These are phyloP conservation scores for Rhodotorula sp. DNA, from an alignment of 1,284 basidiomycete genomes.

Conservation along the genomic window DNA sequence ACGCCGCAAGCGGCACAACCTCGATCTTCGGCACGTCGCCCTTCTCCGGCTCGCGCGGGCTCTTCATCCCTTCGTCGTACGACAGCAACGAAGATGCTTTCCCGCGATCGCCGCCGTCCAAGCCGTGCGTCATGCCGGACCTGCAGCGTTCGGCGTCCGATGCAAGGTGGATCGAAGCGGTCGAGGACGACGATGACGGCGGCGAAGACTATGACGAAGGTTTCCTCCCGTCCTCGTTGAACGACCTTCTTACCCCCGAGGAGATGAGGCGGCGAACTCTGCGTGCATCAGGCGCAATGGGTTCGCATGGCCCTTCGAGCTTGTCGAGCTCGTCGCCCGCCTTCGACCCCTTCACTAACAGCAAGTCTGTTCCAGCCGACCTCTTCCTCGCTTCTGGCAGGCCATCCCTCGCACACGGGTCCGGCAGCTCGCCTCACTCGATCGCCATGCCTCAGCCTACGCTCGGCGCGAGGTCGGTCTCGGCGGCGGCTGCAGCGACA, in stretches of 20 bases:
- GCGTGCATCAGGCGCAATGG: conserved; percentile 51
- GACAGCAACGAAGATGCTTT: conserved; percentile 36
- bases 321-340: conserved; percentile 13
- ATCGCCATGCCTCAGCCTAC: background rate
- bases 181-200: conserved; percentile 52
- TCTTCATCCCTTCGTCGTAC: conserved; percentile 54
- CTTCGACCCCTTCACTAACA: conserved; percentile 15
- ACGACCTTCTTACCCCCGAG: conserved; percentile 80
- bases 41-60: conserved; percentile 61
- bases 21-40: conserved; percentile 56
- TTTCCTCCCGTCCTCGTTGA: conserved; percentile 77
- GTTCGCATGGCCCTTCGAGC: conserved; percentile 12
- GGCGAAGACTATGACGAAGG: conserved; percentile 59
- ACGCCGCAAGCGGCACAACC: conserved; percentile 48
- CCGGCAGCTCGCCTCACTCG: background rate
- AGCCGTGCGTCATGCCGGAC: conserved; percentile 5
- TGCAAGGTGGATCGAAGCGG: conserved; percentile 41
- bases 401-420: background rate
- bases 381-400: conserved; percentile 23
- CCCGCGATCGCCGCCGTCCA: conserved; percentile 32
- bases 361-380: conserved; percentile 34
- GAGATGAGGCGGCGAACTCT: conserved; percentile 75
- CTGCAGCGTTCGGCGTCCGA: conserved; percentile 15
- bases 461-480: background rate
- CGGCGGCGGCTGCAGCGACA: background rate